phyloP scores from a whole-genome alignment of 2,329 filamentous ascomycete genomes.

The Epichloe scottii region DNA sequence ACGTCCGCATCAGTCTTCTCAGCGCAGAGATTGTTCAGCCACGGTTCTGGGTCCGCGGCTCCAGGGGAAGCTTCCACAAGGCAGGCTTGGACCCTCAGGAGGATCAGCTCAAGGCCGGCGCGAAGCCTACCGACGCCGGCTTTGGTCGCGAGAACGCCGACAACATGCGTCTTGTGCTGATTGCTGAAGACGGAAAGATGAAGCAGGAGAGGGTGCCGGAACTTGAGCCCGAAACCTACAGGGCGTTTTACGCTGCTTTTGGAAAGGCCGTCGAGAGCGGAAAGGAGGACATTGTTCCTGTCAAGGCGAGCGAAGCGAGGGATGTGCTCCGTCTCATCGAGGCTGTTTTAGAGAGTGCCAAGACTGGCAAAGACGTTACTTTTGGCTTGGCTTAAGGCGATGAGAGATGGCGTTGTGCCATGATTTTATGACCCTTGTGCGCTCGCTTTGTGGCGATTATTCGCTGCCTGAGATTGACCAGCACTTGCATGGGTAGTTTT shows the following conservation, averaged over 20 bases:
- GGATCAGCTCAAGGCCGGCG: conserved; percentile 54
- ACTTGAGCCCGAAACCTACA: conserved; percentile 54
- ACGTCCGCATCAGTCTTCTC: conserved; percentile 56
- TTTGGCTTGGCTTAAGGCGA: conserved; percentile 9
- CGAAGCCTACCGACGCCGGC: conserved; percentile 44
- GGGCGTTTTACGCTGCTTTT: conserved; percentile 49
- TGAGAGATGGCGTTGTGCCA: too few relatives aligned
- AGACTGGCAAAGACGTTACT: conserved; percentile 31
- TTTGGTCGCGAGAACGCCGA: conserved; percentile 54
- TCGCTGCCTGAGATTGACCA: too few relatives aligned
- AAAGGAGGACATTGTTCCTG: conserved; percentile 37
- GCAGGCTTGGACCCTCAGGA: conserved; percentile 61
- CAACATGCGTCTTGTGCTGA: conserved; percentile 45
- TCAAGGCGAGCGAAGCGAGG: conserved; percentile 37
- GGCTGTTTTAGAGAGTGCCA: conserved; percentile 36
- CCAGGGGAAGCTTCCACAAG: conserved; percentile 65
- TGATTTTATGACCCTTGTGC: too few relatives aligned
- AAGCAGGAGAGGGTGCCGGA: conserved; percentile 41
- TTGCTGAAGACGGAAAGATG: conserved; percentile 38
- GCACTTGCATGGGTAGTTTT: too few relatives aligned
- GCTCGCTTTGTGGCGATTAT: too few relatives aligned
- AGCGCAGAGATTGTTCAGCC: conserved; percentile 58
- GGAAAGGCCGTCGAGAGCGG: conserved; percentile 34
- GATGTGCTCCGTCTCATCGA: conserved; percentile 43
- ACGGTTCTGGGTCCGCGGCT: conserved; percentile 66